Evolutionary conservation across 139 green algal genomes (phyloP).

Genomic region (Chlamydomonas schloesseri): DNA sequence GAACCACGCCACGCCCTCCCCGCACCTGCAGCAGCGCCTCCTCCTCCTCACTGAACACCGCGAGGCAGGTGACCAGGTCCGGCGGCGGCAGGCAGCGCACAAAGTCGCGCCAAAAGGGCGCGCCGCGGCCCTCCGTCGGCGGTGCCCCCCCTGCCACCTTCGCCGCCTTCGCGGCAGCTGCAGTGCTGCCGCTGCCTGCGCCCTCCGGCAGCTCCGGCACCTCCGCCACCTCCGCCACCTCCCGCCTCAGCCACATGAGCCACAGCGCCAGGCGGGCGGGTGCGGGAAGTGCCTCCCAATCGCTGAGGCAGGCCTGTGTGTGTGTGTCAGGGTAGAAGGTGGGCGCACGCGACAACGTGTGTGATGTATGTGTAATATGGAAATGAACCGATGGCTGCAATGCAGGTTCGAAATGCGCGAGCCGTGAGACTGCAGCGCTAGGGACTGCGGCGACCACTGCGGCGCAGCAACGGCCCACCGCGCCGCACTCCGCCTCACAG

Average conservation of each 20-base stretch:
- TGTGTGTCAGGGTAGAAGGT: too few relatives aligned
- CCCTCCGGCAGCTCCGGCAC: too few relatives aligned
- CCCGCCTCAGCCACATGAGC: slow-evolving; percentile 14
- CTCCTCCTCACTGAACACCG: neutral
- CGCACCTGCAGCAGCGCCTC: slow-evolving; percentile 21
- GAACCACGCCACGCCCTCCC: too few relatives aligned
- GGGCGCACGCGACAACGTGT: too few relatives aligned
- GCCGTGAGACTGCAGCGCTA: too few relatives aligned
- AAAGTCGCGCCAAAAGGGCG: neutral
- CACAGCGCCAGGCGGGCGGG: slow-evolving; percentile 22
- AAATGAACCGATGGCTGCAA: too few relatives aligned
- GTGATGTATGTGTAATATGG: too few relatives aligned
- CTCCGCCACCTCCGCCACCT: neutral
- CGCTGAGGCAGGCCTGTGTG: neutral
- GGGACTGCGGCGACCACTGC: too few relatives aligned
- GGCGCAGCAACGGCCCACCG: too few relatives aligned
- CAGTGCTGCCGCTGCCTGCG: neutral
- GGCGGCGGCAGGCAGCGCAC: neutral
- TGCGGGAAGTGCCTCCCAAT: neutral
- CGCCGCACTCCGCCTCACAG: too few relatives aligned
- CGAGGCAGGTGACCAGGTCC: neutral
- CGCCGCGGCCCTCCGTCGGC: neutral
- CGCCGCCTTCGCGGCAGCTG: too few relatives aligned
- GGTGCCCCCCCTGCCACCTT: neutral
- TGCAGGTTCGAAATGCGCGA: too few relatives aligned